These are phyloP conservation scores for Backusella westeae DNA, from an alignment of 192 early-diverging fungal genomes.

Conservation along the genomic window DNA sequence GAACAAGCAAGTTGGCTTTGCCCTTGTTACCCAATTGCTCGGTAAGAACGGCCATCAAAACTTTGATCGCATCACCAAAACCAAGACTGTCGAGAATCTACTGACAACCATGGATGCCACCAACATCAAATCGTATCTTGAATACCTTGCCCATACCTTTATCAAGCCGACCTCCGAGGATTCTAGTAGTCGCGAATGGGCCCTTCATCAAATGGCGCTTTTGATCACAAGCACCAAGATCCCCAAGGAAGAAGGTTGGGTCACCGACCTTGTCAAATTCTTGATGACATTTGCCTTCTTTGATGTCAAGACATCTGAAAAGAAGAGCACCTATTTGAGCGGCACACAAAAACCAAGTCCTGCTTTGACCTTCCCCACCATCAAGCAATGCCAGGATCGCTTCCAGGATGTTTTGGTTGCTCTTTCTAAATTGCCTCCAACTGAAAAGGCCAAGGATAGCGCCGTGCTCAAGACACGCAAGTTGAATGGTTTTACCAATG, in stretches of 20 bases:
- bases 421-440: conserved; percentile 53
- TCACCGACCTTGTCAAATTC: conserved; percentile 64
- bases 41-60: conserved; percentile 70
- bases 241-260: conserved; percentile 76
- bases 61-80: conserved; percentile 68
- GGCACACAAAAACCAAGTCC: conserved; percentile 42
- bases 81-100: conserved; percentile 79
- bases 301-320: conserved; percentile 46
- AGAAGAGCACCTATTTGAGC: conserved; percentile 36
- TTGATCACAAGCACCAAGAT: conserved; percentile 72
- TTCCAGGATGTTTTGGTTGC: conserved; percentile 72
- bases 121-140: conserved; percentile 69
- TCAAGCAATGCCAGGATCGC: conserved; percentile 57
- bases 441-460: conserved; percentile 28
- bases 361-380: conserved; percentile 51
- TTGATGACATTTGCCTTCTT: conserved; percentile 75
- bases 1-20: conserved; percentile 70
- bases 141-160: conserved; percentile 71
- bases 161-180: conserved; percentile 46
- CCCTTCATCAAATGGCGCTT: conserved; percentile 75
- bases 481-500: conserved; percentile 52
- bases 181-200: conserved; percentile 68
- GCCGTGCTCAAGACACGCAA: conserved; percentile 35
- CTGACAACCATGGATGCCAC: conserved; percentile 66
- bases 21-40: conserved; percentile 78